phyloP scores from a whole-genome alignment of 2,329 filamentous ascomycete genomes.

The Penicillium thymicola region DNA sequence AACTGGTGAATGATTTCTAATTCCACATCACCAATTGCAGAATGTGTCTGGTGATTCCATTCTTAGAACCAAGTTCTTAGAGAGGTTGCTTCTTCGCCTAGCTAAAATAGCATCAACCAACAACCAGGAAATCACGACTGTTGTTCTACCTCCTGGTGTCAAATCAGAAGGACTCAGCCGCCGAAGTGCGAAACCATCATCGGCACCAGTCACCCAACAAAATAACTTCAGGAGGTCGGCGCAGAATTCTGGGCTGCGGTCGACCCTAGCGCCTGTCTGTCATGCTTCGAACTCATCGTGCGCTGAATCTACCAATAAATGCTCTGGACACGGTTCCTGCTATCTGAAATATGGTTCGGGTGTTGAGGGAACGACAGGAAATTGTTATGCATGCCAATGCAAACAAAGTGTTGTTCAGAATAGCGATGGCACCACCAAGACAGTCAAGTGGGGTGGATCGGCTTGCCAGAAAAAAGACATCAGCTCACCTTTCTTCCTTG shows the following conservation, averaged over 20 bases:
- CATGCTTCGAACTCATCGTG: conserved; percentile 70
- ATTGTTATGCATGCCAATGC: conserved; percentile 81
- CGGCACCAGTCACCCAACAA: not conserved
- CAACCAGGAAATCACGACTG: conserved; percentile 55
- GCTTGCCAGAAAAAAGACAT: conserved; percentile 91
- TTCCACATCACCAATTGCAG: conserved; percentile 15
- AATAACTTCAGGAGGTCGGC: conserved; percentile 17
- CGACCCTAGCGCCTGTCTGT: conserved; percentile 66
- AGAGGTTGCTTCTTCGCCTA: conserved; percentile 47
- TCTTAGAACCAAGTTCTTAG: conserved; percentile 45
- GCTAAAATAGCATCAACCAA: conserved; percentile 49
- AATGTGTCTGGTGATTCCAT: conserved; percentile 3
- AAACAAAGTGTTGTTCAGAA: conserved; percentile 52
- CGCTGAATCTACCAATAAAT: conserved; percentile 67
- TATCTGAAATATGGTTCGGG: conserved; percentile 58
- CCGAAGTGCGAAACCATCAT: not conserved
- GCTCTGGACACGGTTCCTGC: conserved; percentile 79
- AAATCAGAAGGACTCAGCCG: not conserved
- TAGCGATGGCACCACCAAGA: conserved; percentile 53
- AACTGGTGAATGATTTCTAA: not conserved
- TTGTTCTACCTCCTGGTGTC: conserved; percentile 49
- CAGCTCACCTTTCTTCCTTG: conserved; percentile 83
- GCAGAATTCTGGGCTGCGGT: conserved; percentile 29
- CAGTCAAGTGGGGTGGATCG: conserved; percentile 75
- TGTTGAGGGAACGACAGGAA: conserved; percentile 36